Conservation (phyloP, 2,329 filamentous ascomycete genomes). For the Geosmithia morbida region DNA sequence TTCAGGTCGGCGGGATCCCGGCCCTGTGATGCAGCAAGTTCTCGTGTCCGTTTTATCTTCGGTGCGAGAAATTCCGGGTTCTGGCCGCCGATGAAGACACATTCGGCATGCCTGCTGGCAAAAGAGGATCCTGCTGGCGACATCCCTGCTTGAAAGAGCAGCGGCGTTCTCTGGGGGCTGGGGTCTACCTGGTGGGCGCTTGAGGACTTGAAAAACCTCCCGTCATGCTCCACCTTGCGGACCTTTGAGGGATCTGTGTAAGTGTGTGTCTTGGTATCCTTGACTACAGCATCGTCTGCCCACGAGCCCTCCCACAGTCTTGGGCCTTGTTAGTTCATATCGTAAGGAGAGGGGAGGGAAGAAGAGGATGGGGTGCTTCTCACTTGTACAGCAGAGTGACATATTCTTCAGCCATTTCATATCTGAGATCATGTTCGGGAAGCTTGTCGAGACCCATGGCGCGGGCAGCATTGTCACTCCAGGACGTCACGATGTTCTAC, state of each 20-base stretch:
- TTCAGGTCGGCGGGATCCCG: constrained; percentile 43
- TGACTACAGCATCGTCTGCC: constrained; percentile 40
- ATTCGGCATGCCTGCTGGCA: constrained; percentile 43
- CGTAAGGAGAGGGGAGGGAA: constrained; percentile 11
- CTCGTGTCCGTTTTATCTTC: constrained; percentile 36
- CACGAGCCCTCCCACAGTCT: constrained; percentile 20
- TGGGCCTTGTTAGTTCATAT: background rate
- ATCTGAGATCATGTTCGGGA: constrained; percentile 46
- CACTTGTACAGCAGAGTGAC: constrained; percentile 47
- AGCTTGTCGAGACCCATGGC: constrained; percentile 43
- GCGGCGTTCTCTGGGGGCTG: constrained; percentile 40
- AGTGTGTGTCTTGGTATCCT: constrained; percentile 35
- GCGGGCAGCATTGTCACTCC: constrained; percentile 41
- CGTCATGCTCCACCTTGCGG: constrained; percentile 44
- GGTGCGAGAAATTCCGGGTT: constrained; percentile 24
- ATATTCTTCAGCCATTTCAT: constrained; percentile 47
- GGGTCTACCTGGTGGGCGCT: constrained; percentile 34
- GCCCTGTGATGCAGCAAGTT: constrained; percentile 29
- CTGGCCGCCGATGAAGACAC: constrained; percentile 42
- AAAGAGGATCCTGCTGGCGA: constrained; percentile 42
- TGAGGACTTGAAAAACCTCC: constrained; percentile 35
- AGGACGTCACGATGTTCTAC: constrained; percentile 42
- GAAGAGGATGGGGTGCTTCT: constrained; percentile 7
- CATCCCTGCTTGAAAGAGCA: constrained; percentile 44
- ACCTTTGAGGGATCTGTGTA: constrained; percentile 45